These are phyloP conservation scores for Sequoia sempervirens DNA, from an alignment of 75 land plant species.

Conservation along the genomic window DNA sequence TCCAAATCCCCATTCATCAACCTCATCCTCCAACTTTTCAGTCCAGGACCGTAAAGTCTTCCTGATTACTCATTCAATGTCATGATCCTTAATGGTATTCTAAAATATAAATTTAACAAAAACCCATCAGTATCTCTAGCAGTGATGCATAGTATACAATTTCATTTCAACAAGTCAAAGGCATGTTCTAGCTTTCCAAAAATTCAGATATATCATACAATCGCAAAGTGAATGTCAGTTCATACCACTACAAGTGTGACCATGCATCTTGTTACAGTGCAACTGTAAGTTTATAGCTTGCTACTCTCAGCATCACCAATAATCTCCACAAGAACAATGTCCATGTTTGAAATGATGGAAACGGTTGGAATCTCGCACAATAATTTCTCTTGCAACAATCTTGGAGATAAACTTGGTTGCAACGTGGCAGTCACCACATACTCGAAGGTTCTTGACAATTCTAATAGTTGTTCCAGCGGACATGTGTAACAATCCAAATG, in stretches of 20 bases:
- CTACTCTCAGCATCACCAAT: constrained; percentile 6
- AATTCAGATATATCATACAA: neutral
- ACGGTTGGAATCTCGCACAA: neutral
- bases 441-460: constrained; percentile 65
- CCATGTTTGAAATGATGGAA: constrained; percentile 11
- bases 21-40: neutral
- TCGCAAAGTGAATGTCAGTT: neutral
- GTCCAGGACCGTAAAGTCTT: neutral
- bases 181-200: neutral
- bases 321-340: constrained; percentile 9
- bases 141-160: neutral
- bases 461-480: constrained; percentile 57
- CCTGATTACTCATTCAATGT: neutral
- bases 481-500: constrained; percentile 64
- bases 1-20: neutral
- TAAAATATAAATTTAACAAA: neutral
- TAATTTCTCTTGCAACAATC: constrained; percentile 58
- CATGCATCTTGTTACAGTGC: neutral
- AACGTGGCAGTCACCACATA: constrained; percentile 61
- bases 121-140: neutral
- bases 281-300: neutral
- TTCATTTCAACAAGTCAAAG: neutral
- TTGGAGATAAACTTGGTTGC: constrained; percentile 47
- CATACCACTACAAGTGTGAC: neutral
- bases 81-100: neutral